Base-by-base conservation (phyloP, 192 early-diverging fungal genomes). In the Cetraspora pellucida region DNA sequence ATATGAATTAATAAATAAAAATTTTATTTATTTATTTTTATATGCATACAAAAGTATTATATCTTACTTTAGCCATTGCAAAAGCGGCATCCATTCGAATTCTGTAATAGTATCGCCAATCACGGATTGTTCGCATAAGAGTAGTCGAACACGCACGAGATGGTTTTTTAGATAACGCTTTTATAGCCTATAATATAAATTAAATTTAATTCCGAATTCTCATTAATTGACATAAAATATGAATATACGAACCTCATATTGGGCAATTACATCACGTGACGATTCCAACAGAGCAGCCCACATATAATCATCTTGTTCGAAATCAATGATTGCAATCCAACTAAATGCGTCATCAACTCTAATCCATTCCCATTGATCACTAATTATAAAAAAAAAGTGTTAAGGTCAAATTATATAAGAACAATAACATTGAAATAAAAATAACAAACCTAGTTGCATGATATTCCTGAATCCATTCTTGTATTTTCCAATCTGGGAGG, bases 351-450 rank as follows among this genome's bases (percentile, higher is more conserved):
- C 93, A 78, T 99, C 97, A 65, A 98, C 80, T 44, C 96, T 89
- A 82, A 99, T 96, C 95, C 96, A 98, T 77, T 99, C 98, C 47
- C 98, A 95, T n/a, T 90, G 89, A 0, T 89, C 88, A 70, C 89
- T 78, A 63, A 74, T 77, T 14, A 64, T 68, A 8, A 57, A 60
- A 57, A 60, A 57, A 61, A 11, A 61, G 11, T 61, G 23, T 11
- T 23, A 61, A n/a, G n/a, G n/a, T n/a, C n/a, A n/a, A 37, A 37
- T 37, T 37, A 7, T 37, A 37, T 6, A 37, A 37, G 37, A 37
- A n/a, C n/a, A n/a, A n/a, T n/a, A n/a, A n/a, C 7, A 37, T 37
- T 37, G 37, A 37, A 37, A 37, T 7, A 37, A 37, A 37, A 37
- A 37, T 37, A 37, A 37, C 37, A 0, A 37, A 37, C 37, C 37